Base-by-base conservation (phyloP, 1,284 basidiomycete genomes). In the Cryptococcus floricola region DNA sequence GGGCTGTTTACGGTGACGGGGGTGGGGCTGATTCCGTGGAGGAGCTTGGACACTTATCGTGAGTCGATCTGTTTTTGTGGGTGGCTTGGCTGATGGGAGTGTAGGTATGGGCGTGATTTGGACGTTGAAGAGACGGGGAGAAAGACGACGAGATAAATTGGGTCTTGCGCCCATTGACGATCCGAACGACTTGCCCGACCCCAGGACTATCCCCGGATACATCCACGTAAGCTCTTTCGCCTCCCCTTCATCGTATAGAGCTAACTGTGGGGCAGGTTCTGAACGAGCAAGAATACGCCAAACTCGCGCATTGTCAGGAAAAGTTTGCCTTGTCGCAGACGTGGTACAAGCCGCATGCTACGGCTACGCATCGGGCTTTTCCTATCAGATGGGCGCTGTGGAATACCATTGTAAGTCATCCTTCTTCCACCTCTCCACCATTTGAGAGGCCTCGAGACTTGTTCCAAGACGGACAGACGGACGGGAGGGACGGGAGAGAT, bases 341-440 rank as follows among this genome's bases (percentile, higher is more conserved):
- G 0, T 94, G 90, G 88, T 94, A 94, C 74, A 80, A 88, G 42
- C 85, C 89, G 7, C 89, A 92, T 73, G 89, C 88, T 42, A 92
- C 89, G 5, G 85, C 86, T 54, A 91, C 91, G 0, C 90, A 93
- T 71, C 79, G 85, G 49, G 89, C 89, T 5, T 92, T 92, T 72
- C 86, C 87, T 6, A 87, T 90, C 69, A 82, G 81, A 83, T 85
- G 74, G 69, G 81, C 64, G 25, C 53, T 78, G 18, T 74, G 70
- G 69, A 77, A 76, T 53, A 75, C 73, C 2, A 65, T 74, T 13
- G 70, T 73, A 50, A 48, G 69, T 67, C n/a, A n/a, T n/a, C n/a
- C n/a, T n/a, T n/a, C n/a, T n/a, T 5, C 13, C 39, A n/a, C 39
- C 39, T 14, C 13, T 14, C n/a, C n/a, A n/a, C n/a, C n/a, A n/a